phyloP scores from a whole-genome alignment of 495 filamentous ascomycete species.

The Aspergillus cavernicola region DNA sequence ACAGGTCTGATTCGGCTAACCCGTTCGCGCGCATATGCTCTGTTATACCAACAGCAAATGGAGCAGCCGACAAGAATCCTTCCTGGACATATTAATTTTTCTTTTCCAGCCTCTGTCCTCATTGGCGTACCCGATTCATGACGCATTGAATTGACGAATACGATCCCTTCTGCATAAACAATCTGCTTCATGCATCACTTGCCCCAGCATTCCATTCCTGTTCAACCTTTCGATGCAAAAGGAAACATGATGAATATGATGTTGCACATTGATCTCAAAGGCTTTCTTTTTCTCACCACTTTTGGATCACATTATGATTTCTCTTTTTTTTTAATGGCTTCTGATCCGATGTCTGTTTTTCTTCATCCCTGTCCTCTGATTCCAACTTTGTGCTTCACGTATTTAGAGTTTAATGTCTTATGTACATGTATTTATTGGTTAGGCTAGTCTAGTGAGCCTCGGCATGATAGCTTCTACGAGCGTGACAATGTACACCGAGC shows the following conservation, averaged over 20 bases:
- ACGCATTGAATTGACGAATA: slow-evolving; percentile 14
- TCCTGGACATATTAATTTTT: slow-evolving; percentile 14
- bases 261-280: neutral
- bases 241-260: slow-evolving; percentile 15
- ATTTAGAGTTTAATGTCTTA: slow-evolving; percentile 13
- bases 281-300: neutral
- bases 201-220: neutral
- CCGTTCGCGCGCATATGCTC: slow-evolving; percentile 1
- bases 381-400: slow-evolving; percentile 8
- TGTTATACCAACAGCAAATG: neutral
- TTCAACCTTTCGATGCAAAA: slow-evolving; percentile 9
- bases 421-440: slow-evolving; percentile 15
- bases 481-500: slow-evolving; percentile 10
- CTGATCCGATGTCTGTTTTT: neutral
- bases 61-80: neutral
- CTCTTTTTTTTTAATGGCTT: neutral
- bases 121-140: slow-evolving; percentile 12
- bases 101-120: neutral
- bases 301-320: slow-evolving; percentile 1
- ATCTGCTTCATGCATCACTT: slow-evolving; percentile 7
- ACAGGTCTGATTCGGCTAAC: slow-evolving; percentile 5
- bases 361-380: neutral
- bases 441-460: neutral
- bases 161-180: slow-evolving; percentile 9
- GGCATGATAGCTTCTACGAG: slow-evolving; percentile 9